Conservation (phyloP, 2,329 filamentous ascomycete genomes). For the Metarhizium album region DNA sequence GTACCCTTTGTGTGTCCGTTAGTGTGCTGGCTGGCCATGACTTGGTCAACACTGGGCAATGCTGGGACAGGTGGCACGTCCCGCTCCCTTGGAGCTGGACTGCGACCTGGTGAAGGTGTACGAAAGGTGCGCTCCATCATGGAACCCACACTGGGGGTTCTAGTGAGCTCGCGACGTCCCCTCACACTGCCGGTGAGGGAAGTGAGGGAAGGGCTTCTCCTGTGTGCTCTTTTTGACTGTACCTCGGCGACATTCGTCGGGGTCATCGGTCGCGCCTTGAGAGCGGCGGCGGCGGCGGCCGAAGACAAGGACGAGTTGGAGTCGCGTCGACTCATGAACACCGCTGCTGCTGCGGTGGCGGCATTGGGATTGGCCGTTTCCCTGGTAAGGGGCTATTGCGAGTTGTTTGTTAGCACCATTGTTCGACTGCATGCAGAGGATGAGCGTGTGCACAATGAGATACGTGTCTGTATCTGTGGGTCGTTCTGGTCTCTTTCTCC, state of each 20-base stretch:
- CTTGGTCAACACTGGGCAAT: slow-evolving; percentile 44
- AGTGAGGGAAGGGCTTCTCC: slow-evolving; percentile 61
- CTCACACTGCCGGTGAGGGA: slow-evolving; percentile 45
- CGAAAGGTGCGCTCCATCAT: slow-evolving; percentile 88
- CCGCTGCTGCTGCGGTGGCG: slow-evolving; percentile 69
- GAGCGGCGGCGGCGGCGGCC: slow-evolving; percentile 75
- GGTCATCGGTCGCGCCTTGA: slow-evolving; percentile 66
- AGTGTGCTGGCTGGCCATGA: slow-evolving; percentile 14
- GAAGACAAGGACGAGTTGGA: slow-evolving; percentile 62
- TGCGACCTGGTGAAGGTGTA: slow-evolving; percentile 53
- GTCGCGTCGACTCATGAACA: slow-evolving; percentile 57
- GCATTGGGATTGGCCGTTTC: slow-evolving; percentile 61
- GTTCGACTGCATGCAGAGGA: not conserved
- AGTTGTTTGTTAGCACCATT: slow-evolving; percentile 6
- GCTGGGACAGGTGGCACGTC: slow-evolving; percentile 65
- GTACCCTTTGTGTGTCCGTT: slow-evolving; percentile 18
- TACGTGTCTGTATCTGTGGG: not conserved
- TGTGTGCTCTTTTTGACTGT: slow-evolving; percentile 75
- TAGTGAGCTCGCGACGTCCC: slow-evolving; percentile 39
- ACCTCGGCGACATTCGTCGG: slow-evolving; percentile 73
- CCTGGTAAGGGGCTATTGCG: slow-evolving; percentile 48
- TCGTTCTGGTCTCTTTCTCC: not conserved
- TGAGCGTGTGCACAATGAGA: not conserved
- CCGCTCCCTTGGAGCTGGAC: slow-evolving; percentile 25
- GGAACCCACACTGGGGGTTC: slow-evolving; percentile 61